Base-by-base conservation (phyloP, 164 flowering plant genomes). In the Umbellularia californica region DNA sequence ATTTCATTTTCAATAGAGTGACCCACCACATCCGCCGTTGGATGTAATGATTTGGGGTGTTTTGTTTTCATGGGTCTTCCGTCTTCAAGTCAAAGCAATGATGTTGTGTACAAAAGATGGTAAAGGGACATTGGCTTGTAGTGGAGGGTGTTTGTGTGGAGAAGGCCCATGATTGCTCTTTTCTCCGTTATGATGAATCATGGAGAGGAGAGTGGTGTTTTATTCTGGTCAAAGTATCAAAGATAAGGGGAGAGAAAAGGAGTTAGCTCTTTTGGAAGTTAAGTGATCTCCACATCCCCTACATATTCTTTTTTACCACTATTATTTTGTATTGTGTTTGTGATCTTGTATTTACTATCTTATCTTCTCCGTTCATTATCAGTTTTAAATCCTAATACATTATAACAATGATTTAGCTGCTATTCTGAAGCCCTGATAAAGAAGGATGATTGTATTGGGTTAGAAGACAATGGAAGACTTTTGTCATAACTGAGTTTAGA, bases 151-250 rank as follows among this genome's bases (percentile, higher is more conserved):
- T 77, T 25, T 78, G 73, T 65, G 70, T 78, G 72, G 60, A 75
- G 72, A 68, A n/a, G n/a, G n/a, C n/a, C n/a, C n/a, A n/a, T n/a
- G n/a, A n/a, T n/a, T n/a, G n/a, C n/a, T n/a, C n/a, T n/a, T n/a
- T n/a, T n/a, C n/a, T n/a, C n/a, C n/a, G n/a, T n/a, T n/a, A n/a
- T n/a, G n/a, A n/a, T n/a, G n/a, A n/a, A n/a, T n/a, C n/a, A n/a
- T n/a, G n/a, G n/a, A n/a, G n/a, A n/a, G 72, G 60, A 75, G 72
- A 68, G 71, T 75, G 69, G 69, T 35, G 65, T 60, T 79, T 79
- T 75, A 71, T 84, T 84, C 66, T 65, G 33, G 77, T 79, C 81
- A 78, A 27, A 27, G 27, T 27, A 1, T 27, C 1, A 27, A 77
- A 72, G 72, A 50, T 62, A 60, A 23, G 25, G 58, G 33, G 4